Evolutionary conservation across 305 asterid genomes (phyloP).

Genomic region (Solanum aculeatissimum): DNA sequence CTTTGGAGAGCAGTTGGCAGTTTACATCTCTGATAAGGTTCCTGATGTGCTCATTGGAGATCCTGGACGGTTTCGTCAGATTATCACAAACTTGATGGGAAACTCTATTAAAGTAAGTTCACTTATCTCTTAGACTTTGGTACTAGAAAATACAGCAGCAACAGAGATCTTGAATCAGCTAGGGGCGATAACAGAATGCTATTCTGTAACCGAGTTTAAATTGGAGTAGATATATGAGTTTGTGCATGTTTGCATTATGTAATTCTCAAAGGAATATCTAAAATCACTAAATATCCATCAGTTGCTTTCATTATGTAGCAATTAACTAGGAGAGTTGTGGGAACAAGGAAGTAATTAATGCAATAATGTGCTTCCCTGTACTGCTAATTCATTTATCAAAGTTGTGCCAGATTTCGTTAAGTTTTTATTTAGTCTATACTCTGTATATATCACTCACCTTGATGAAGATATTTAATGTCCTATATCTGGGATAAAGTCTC

Average conservation of each 20-base stretch:
- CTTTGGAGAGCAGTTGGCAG: constrained; percentile 64
- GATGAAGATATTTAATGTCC: neutral
- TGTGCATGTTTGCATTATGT: neutral
- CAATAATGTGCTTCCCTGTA: neutral
- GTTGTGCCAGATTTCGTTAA: neutral
- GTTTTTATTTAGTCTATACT: neutral
- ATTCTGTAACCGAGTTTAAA: neutral
- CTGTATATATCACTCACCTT: neutral
- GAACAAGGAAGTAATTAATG: neutral
- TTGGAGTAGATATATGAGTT: neutral
- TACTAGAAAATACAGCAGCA: neutral
- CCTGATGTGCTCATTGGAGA: constrained; percentile 78
- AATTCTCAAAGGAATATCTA: neutral
- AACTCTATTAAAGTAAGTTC: constrained; percentile 92
- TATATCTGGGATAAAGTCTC: neutral
- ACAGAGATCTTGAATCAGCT: neutral
- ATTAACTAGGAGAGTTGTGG: neutral
- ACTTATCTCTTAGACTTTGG: neutral
- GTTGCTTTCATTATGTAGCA: neutral
- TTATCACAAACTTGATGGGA: constrained; percentile 78
- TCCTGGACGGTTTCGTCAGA: constrained; percentile 94
- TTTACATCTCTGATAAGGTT: constrained; percentile 66
- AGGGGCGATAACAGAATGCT: neutral
- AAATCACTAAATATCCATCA: neutral
- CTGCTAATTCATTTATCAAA: neutral